A percentile compares a stretch with the other conserved stretches of the same genome.
These are phyloP conservation scores for Elymus sibiricus DNA, from an alignment of 176 grass and related monocot genomes.

Conservation along the genomic window DNA sequence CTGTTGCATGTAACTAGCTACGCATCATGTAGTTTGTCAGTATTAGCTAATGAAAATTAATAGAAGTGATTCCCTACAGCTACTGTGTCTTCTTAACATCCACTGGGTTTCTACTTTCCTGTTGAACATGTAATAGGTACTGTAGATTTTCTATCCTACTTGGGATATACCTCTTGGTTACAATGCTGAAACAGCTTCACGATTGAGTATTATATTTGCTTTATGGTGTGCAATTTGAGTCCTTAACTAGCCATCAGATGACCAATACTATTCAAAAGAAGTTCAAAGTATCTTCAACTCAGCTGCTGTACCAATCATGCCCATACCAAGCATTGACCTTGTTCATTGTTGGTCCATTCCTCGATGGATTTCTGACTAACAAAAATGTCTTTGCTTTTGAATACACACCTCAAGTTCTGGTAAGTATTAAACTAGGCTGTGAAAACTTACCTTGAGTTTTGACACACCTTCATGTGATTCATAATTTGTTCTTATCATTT, in stretches of 20 bases:
- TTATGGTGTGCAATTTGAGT: slow-evolving; percentile 22
- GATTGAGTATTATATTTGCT: slow-evolving; percentile 7
- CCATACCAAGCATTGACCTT: slow-evolving; percentile 94
- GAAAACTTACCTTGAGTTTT: neutral
- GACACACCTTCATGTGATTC: slow-evolving; percentile 22
- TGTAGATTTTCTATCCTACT: neutral
- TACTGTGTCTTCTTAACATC: neutral
- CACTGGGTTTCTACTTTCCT: neutral
- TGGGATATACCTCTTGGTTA: neutral
- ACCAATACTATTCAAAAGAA: slow-evolving; percentile 99
- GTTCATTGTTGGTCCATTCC: slow-evolving; percentile 78
- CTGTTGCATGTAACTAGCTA: neutral
- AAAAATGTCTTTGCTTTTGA: slow-evolving; percentile 93
- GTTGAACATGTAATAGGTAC: neutral
- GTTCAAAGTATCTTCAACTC: slow-evolving; percentile 98
- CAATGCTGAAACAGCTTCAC: neutral
- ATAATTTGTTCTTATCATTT: slow-evolving; percentile 19
- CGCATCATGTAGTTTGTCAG: slow-evolving; percentile 1
- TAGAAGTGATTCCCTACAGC: neutral
- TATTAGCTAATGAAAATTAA: neutral
- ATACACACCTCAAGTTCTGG: slow-evolving; percentile 95
- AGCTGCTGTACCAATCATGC: slow-evolving; percentile 92
- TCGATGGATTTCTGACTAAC: slow-evolving; percentile 92
- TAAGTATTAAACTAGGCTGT: slow-evolving; percentile 38
- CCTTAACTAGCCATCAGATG: slow-evolving; percentile 92